A percentile compares a stretch with the other conserved stretches of the same genome.
These are phyloP conservation scores for Rosa lucieae DNA, from an alignment of 306 rosid species.

Conservation along the genomic window DNA sequence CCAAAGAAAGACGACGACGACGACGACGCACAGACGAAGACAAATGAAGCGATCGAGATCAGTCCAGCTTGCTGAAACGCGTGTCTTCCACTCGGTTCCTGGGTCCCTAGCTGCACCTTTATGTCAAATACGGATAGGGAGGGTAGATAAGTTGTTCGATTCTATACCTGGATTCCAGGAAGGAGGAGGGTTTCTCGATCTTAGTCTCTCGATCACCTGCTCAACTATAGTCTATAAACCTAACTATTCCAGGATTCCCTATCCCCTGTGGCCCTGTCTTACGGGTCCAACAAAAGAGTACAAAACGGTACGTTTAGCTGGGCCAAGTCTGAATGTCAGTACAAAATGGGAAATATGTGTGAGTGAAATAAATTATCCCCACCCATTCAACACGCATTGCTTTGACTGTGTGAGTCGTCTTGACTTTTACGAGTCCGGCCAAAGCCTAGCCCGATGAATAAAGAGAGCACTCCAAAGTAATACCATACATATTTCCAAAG, in stretches of 20 bases:
- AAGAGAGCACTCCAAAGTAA: no score
- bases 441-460: neutral
- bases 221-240: neutral
- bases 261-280: neutral
- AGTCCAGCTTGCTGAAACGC: neutral
- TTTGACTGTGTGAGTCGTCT: neutral
- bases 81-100: slow-evolving; percentile 3
- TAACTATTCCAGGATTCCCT: neutral
- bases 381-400: neutral
- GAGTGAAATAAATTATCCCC: neutral
- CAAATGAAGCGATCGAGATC: neutral
- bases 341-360: neutral
- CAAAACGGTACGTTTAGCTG: slow-evolving; percentile 1
- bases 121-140: neutral
- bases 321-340: neutral
- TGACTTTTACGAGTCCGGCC: neutral
- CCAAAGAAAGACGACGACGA: neutral
- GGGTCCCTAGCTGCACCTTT: neutral
- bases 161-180: neutral
- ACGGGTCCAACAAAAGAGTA: neutral
- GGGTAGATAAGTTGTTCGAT: neutral
- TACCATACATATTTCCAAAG: no score
- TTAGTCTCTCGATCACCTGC: neutral
- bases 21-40: neutral
- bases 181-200: neutral